phyloP scores from a whole-genome alignment of 768 basidiomycete genomes.

The Boletus edulis region DNA sequence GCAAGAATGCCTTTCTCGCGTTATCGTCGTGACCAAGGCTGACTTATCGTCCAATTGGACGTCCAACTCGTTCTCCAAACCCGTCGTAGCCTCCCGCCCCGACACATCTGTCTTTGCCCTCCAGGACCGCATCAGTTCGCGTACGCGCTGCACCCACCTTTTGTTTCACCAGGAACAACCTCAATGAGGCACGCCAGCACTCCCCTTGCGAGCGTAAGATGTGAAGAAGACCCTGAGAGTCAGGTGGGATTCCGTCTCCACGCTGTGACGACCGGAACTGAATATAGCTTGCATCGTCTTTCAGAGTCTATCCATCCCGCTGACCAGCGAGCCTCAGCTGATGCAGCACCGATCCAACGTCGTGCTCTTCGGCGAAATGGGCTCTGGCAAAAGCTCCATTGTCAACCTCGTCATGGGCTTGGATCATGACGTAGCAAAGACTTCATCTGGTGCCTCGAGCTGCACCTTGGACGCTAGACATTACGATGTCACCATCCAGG shows the following conservation, averaged over 20 bases:
- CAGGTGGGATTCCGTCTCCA: constrained; percentile 9
- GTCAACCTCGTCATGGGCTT: constrained; percentile 38
- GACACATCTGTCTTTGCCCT: neutral
- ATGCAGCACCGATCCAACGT: constrained; percentile 20
- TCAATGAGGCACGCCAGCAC: constrained; percentile 4
- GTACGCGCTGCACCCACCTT: neutral
- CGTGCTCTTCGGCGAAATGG: constrained; percentile 31
- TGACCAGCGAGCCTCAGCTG: constrained; percentile 8
- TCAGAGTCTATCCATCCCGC: neutral
- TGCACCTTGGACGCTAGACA: constrained; percentile 33
- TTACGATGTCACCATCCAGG: constrained; percentile 25
- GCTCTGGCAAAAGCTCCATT: constrained; percentile 40
- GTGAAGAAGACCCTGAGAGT: constrained; percentile 3
- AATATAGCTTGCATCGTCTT: neutral
- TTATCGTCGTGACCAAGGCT: neutral
- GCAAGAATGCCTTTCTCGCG: neutral
- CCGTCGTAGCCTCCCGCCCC: neutral
- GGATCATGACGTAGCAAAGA: constrained; percentile 22
- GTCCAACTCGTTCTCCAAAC: neutral
- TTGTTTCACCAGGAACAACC: neutral
- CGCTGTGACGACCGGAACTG: neutral
- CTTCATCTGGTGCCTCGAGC: constrained; percentile 30
- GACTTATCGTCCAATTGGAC: constrained; percentile 9
- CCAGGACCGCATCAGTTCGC: neutral
- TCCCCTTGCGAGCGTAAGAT: neutral